These are phyloP conservation scores for Adansonia grandidieri DNA, from an alignment of 441 rosid species.

Conservation along the genomic window DNA sequence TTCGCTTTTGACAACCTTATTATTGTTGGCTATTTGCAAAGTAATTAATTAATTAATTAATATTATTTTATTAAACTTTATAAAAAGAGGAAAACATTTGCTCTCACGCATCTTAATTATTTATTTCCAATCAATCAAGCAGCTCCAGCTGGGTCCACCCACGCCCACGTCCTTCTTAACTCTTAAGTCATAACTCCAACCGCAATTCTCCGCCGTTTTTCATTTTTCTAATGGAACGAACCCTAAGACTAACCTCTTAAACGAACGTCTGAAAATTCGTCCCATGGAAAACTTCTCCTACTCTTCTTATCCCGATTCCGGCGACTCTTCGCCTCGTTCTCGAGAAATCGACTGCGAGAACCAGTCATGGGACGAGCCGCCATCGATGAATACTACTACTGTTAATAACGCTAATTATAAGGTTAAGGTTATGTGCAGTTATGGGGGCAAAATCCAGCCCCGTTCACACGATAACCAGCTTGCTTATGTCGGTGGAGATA, in stretches of 20 bases:
- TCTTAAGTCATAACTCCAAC: background rate
- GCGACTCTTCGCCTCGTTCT: conserved; percentile 57
- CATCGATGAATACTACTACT: conserved; percentile 15
- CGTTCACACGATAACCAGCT: conserved; percentile 61
- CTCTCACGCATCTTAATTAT: conserved; percentile 26
- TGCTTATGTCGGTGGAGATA: conserved; percentile 64
- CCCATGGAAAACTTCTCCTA: conserved; percentile 52
- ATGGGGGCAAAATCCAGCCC: conserved; percentile 71
- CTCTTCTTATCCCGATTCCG: conserved; percentile 59
- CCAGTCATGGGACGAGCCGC: conserved; percentile 54
- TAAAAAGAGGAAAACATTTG: background rate
- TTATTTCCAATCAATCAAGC: background rate
- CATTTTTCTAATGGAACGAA: conserved; percentile 12
- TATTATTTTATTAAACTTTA: background rate
- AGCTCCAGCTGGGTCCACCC: conserved; percentile 11
- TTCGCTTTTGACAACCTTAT: background rate
- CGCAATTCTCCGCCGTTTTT: conserved; percentile 27
- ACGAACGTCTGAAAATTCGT: background rate
- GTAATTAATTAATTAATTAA: background rate
- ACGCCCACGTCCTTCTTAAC: background rate
- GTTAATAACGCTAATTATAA: conserved; percentile 36
- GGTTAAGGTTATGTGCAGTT: conserved; percentile 68
- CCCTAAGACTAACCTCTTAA: background rate
- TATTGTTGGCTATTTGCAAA: background rate
- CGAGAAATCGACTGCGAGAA: conserved; percentile 59